Percentiles rank a stretch among this genome's conserved stretches.
Conservation (phyloP, 495 filamentous ascomycete genomes). For the Penicillium arizonense region DNA sequence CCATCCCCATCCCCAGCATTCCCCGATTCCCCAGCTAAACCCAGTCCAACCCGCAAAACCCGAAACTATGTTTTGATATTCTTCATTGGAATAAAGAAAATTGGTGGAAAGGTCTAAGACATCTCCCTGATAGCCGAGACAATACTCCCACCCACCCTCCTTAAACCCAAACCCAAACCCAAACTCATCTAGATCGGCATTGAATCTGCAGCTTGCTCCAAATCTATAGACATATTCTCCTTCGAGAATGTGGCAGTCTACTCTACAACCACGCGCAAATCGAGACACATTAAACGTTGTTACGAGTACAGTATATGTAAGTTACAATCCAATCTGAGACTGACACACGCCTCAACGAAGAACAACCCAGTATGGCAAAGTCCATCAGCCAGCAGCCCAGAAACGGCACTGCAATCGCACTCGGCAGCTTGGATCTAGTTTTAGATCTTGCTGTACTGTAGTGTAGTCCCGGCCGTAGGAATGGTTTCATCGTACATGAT, state of each 20-base stretch:
- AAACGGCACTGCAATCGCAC: conserved; percentile 4
- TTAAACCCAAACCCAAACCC: neutral
- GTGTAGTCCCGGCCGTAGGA: no score
- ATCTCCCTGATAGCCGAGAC: no score
- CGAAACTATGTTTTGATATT: neutral
- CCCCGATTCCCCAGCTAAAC: conserved; percentile 1
- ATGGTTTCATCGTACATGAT: conserved; percentile 2
- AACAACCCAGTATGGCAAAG: neutral
- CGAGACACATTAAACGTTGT: neutral
- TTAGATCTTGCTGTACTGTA: no score
- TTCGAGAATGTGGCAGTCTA: conserved; percentile 24
- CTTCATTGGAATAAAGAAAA: neutral
- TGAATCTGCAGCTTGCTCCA: neutral
- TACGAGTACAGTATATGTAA: conserved; percentile 5
- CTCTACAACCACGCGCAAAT: neutral
- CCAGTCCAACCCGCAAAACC: neutral
- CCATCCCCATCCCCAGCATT: conserved; percentile 10
- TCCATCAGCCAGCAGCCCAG: no score
- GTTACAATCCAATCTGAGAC: neutral
- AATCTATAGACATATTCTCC: conserved; percentile 7
- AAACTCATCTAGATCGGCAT: neutral
- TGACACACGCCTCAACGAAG: neutral
- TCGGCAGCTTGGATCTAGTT: neutral
- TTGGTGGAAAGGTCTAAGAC: no score
- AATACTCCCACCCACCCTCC: no score